Evolutionary conservation across 208 protist species (phyloP), one percentile per base, ranked within the genome.

Genomic region (Hexamita inflata): DNA sequence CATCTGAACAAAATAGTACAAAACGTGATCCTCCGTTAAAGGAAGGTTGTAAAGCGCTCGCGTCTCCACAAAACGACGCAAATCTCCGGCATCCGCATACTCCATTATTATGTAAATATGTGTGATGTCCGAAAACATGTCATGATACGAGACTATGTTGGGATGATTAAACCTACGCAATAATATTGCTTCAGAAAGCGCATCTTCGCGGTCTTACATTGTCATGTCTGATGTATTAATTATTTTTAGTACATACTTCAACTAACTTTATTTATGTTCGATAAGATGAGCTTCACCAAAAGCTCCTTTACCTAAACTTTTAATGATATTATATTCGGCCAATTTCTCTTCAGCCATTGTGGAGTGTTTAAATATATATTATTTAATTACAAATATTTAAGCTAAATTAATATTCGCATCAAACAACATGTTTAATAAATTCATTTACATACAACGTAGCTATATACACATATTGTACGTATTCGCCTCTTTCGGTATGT

Each of bases 1-100:
- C 29, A 87, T 66, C 77, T 87, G 81, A 30, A 82, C 73, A 58
- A 83, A 81, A 77, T 77, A 86, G 0, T 77, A 19, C 29, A 86
- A 34, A 49, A 86, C 80, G 58, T 80, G 73, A 2, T 65, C 77
- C 59, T 86, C 83, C 7, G 24, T 40, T 38, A 86, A 81, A 53
- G 79, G 45, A 7, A 11, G 7, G 59, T 28, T 28, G 11, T 53
- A 24, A 4, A 19, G 11, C 59, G 7, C 29, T 28, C 29, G 59
- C 13, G 59, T 28, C 59, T 62, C 29, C 13, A 62, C 29, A 2
- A 7, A 28, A 7, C 29, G 0, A 32, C 61, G 60, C 19, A 79
- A 42, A 32, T 76, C 74, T 26, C 76, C 76, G 0, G 40, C 34
- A 2, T 73, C 65, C 30, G 64, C 62, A 64, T 75, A 75, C 9